Evolutionary conservation across 345 rosid species (phyloP), one percentile per base, ranked within the genome.

Genomic region (Syzygium grande): DNA sequence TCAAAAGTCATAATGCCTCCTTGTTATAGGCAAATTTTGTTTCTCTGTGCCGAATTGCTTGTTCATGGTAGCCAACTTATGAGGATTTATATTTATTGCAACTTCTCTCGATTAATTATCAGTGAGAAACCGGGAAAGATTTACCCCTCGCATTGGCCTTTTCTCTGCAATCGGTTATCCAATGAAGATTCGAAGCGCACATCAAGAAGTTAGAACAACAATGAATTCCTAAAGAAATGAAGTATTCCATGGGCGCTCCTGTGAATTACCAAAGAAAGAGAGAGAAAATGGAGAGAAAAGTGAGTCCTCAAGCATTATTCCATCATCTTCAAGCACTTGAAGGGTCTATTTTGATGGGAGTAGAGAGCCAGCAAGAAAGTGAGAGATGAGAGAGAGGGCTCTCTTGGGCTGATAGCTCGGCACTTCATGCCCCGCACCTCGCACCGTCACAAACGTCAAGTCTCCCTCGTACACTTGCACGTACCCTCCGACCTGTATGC

Each of bases 381-480:
- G 99, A 61, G 68, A 89, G 90, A 96, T 88, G 30, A 97, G 89
- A 11, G 99, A 92, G 88, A 97, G 98, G 25, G 99, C 94, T 65
- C 99, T 91, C 61, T 89, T 85, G 9, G 99, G 99, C 87, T 96
- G 98, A 90, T 90, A 95, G 89, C 97, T 96, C 15, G 99, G 99
- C 19, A 97, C 99, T 89, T 95, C 92, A 90, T 97, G 99, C 27
- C 99, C 99, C 52, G 99, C 98, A 23, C 94, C 98, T 92, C 99
- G 92, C 22, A 96, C 96, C 9, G 97, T 96, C 4, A 95, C 94
- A 88, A 95, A 94, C 61, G 96, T 97, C 88, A 97, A 59, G 83
- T 91, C 96, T 88, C 96, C 95, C 43, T 93, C 84, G 90, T 94
- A 96, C 58, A 93, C 96, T 87, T 95, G 92, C 4, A 97, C 95